phyloP scores from a whole-genome alignment of 2,329 filamentous ascomycete genomes.

The Apiospora rasikravindrae region DNA sequence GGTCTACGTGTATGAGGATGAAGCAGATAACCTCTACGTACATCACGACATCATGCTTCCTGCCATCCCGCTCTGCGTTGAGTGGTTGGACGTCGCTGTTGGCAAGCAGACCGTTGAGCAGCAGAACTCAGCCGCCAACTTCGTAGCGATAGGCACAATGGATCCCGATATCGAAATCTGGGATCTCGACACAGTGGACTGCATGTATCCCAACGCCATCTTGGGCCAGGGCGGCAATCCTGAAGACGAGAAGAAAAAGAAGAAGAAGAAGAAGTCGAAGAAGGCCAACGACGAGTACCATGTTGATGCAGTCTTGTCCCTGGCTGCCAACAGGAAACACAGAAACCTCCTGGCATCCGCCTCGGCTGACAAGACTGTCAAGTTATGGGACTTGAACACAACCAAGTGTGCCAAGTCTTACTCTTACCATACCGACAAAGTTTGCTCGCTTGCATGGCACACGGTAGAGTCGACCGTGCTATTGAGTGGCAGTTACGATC shows the following conservation, averaged over 20 bases:
- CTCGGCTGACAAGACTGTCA: constrained; percentile 95
- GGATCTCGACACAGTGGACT: constrained; percentile 94
- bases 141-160: constrained; percentile 94
- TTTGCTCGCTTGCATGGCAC: constrained; percentile 96
- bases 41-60: constrained; percentile 99
- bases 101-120: constrained; percentile 68
- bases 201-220: constrained; percentile 98
- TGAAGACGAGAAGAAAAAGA: constrained; percentile 68
- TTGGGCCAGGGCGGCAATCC: constrained; percentile 73
- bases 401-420: constrained; percentile 95
- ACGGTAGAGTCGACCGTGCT: constrained; percentile 84
- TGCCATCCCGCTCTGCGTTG: constrained; percentile 90
- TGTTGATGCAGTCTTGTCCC: constrained; percentile 88
- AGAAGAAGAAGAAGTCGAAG: constrained; percentile 89
- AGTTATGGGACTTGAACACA: constrained; percentile 96
- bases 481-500: constrained; percentile 92
- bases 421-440: constrained; percentile 94
- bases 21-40: constrained; percentile 94
- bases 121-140: constrained; percentile 75
- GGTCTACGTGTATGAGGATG: constrained; percentile 96
- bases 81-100: constrained; percentile 95
- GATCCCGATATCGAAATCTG: constrained; percentile 98
- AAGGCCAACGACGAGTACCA: constrained; percentile 92
- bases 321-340: constrained; percentile 91
- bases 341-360: constrained; percentile 93